Base-by-base conservation (phyloP, 2,329 filamentous ascomycete genomes). In the Neonectria hederae region DNA sequence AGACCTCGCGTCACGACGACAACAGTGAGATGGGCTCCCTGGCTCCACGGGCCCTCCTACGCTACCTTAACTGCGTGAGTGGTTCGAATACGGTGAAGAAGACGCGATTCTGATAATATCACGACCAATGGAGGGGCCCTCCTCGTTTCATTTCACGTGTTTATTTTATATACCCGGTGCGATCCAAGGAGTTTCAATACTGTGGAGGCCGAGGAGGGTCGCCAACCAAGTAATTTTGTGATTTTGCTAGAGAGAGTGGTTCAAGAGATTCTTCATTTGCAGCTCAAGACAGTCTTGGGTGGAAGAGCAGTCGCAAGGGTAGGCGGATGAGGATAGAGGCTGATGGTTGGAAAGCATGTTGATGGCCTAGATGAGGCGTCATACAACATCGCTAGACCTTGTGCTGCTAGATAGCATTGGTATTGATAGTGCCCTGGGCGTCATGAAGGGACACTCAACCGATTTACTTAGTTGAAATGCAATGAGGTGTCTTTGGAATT, bases 161-260 rank as follows among this genome's bases (percentile, higher is more conserved):
- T 65, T 55, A 71, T 67, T 69, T 65, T 70, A 72, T 74, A 74
- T 74, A 74, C 72, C 72, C 72, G 70, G 69, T 65, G 68, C 42
- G 58, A 69, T 60, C 48, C 65, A 70, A 46, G 62, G 48, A 65
- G 64, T 59, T 65, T 66, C 57, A 63, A 63, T 65, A 57, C 61
- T 66, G 59, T 35, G 62, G 60, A 69, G 59, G 67, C 59, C 28
- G 67, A 38, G 64, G 63, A 57, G 38, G 59, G 64, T 45, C 61
- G 65, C 62, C 54, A 62, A 58, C 59, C 59, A 45, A 54, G 56
- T 70, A 70, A 69, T 69, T 57, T 54, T 64, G 67, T 45, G 53
- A 42, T 62, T 62, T 60, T 26, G 40, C 38, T 42, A 32, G 22
- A 40, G 22, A 40, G 22, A 26, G 51, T 35, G 5, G 19, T 22